These are phyloP conservation scores for Galerina sulciceps DNA, from an alignment of 768 basidiomycete species.

Conservation along the genomic window DNA sequence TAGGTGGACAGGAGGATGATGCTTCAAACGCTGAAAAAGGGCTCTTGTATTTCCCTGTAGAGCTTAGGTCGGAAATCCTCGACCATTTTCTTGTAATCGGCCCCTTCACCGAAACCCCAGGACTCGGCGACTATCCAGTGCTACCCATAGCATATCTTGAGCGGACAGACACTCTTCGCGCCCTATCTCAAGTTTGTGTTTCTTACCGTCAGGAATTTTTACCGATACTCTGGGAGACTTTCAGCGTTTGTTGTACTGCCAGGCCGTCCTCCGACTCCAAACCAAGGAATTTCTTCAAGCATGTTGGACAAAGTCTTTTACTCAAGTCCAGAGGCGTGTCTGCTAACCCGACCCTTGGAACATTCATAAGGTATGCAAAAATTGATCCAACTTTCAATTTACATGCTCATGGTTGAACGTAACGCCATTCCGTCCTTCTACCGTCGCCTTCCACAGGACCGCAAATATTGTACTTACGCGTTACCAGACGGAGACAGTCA, in stretches of 20 bases:
- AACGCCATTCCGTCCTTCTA: no score
- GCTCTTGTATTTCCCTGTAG: slow-evolving; percentile 10
- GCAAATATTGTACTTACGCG: slow-evolving; percentile 33
- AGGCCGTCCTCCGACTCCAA: no score
- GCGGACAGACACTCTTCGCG: slow-evolving; percentile 17
- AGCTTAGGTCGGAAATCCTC: slow-evolving; percentile 17
- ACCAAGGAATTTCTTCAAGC: slow-evolving; percentile 6
- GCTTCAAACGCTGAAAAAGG: slow-evolving; percentile 11
- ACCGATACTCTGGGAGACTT: slow-evolving; percentile 16
- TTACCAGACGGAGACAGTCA: slow-evolving; percentile 22
- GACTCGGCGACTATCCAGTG: slow-evolving; percentile 8
- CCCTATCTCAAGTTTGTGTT: slow-evolving; percentile 22
- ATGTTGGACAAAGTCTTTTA: slow-evolving; percentile 13
- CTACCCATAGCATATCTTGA: slow-evolving; percentile 9
- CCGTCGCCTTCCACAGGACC: slow-evolving; percentile 9
- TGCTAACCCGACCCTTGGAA: slow-evolving; percentile 6
- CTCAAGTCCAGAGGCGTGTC: slow-evolving; percentile 17
- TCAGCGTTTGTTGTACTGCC: slow-evolving; percentile 11
- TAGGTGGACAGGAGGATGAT: not conserved
- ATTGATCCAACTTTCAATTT: no score
- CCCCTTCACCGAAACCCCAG: slow-evolving; percentile 1
- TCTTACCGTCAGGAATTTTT: slow-evolving; percentile 17
- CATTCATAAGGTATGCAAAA: slow-evolving; percentile 11
- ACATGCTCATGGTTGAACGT: no score
- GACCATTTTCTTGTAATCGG: slow-evolving; percentile 6